phyloP scores from a whole-genome alignment of 2,329 filamentous ascomycete species.

The Kalaharituber pfeilii region DNA sequence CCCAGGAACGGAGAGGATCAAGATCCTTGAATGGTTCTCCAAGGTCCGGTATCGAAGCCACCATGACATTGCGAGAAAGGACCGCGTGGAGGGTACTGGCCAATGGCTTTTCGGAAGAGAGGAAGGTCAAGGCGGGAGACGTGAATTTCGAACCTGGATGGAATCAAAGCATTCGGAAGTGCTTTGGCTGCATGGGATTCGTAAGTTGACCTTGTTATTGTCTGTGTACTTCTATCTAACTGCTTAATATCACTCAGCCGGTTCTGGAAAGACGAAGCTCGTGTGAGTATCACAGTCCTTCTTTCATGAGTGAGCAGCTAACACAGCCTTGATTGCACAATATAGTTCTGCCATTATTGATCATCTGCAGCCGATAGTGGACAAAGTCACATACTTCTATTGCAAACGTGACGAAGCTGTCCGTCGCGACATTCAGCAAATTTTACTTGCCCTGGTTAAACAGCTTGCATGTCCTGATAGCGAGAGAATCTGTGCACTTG shows the following conservation, averaged over 20 bases:
- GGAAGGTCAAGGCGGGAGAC: too few species aligned
- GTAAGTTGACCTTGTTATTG: conserved; percentile 12
- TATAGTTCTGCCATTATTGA: background rate
- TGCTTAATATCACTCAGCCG: conserved; percentile 8
- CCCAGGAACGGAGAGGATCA: conserved; percentile 7
- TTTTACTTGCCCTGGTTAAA: conserved; percentile 23
- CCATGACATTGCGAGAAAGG: conserved; percentile 11
- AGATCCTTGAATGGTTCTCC: conserved; percentile 1
- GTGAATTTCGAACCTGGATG: conserved; percentile 15
- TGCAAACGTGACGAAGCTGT: background rate
- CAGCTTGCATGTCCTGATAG: conserved; percentile 11
- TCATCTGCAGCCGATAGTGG: background rate
- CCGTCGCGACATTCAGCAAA: conserved; percentile 19
- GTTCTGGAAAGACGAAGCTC: conserved; percentile 24
- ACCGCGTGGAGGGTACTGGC: conserved; percentile 14
- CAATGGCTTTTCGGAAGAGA: background rate
- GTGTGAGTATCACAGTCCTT: conserved; percentile 20
- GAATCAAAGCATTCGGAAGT: conserved; percentile 14
- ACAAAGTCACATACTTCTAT: background rate
- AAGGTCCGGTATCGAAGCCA: conserved; percentile 4
- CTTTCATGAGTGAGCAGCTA: background rate
- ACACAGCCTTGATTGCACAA: background rate
- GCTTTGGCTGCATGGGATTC: conserved; percentile 18
- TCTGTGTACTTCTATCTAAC: conserved; percentile 20
- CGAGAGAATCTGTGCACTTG: conserved; percentile 6